A percentile compares a stretch with the other conserved stretches of the same genome.
These are phyloP conservation scores for Thielaviopsis euricoi DNA, from an alignment of 2,329 filamentous ascomycete species.

Conservation along the genomic window DNA sequence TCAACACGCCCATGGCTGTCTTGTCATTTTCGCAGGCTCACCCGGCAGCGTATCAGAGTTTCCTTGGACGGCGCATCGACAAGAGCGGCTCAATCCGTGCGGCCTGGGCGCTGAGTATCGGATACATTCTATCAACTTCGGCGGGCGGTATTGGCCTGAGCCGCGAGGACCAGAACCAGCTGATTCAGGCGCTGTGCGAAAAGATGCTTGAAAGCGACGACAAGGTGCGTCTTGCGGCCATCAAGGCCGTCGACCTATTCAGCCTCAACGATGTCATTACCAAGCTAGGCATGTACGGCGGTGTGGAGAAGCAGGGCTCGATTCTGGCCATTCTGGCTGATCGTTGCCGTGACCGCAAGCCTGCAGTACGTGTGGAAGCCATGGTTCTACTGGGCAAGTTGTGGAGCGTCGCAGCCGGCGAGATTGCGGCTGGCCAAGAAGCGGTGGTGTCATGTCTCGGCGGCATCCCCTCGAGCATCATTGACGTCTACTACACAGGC, in stretches of 20 bases:
- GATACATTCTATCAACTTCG: slow-evolving; percentile 77
- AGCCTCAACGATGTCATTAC: slow-evolving; percentile 64
- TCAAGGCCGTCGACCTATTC: slow-evolving; percentile 69
- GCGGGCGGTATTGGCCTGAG: slow-evolving; percentile 81
- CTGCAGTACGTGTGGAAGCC: slow-evolving; percentile 65
- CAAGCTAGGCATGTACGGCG: slow-evolving; percentile 63
- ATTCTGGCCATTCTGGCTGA: slow-evolving; percentile 71
- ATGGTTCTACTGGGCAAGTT: slow-evolving; percentile 73
- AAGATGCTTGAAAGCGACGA: slow-evolving; percentile 82
- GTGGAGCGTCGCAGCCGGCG: slow-evolving; percentile 85
- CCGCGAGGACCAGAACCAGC: slow-evolving; percentile 58
- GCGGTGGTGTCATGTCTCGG: slow-evolving; percentile 57
- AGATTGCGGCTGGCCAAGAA: slow-evolving; percentile 72
- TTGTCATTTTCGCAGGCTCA: slow-evolving; percentile 82
- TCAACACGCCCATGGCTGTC: slow-evolving; percentile 71
- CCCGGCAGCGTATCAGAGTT: slow-evolving; percentile 61
- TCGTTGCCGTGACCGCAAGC: slow-evolving; percentile 72
- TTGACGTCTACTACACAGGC: slow-evolving; percentile 81
- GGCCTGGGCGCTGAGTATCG: slow-evolving; percentile 70
- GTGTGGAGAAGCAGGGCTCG: slow-evolving; percentile 59
- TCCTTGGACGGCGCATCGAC: slow-evolving; percentile 72
- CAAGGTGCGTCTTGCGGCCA: slow-evolving; percentile 75
- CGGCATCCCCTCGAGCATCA: slow-evolving; percentile 67
- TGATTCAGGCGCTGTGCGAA: slow-evolving; percentile 59
- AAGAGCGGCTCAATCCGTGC: slow-evolving; percentile 69